Base-by-base conservation (phyloP, 2,329 filamentous ascomycete genomes). In the Claviceps sp. region DNA sequence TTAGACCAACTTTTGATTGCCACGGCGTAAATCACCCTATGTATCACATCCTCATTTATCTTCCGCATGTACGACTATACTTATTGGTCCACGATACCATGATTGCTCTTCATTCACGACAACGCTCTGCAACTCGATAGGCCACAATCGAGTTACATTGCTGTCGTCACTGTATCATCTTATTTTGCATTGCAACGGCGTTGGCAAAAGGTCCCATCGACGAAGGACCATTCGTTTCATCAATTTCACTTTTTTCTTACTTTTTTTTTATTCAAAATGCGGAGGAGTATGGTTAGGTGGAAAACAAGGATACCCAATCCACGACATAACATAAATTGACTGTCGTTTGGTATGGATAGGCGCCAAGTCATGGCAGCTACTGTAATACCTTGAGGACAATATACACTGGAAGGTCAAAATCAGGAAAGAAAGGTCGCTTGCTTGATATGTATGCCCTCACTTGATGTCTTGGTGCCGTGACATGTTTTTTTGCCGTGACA, bases 151-250 rank as follows among this genome's bases (percentile, higher is more conserved):
- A 51, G 55, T 2, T 16, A 24, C 42, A 49, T 44, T 48, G 50
- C 47, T 55, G 44, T 45, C 54, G 61, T 59, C 60, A 62, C 61
- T 71, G 68, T 70, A 71, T 61, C 64, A 67, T 64, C 65, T 67
- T 59, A 58, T 61, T 64, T 59, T 62, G 76, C 76, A 79, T 80
- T 75, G 76, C 77, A 79, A 61, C 66, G 77, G 77, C 77, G 77
- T 80, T 79, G 63, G 67, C 57, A 53, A 63, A 60, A 63, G 68
- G 63, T 62, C 54, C 62, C 58, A 52, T 51, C 3, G 58, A 59
- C 59, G 58, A 57, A 59, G 58, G 61, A 59, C 57, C 54, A 56
- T 58, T 60, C 45, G 57, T 58, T 56, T 62, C 56, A 56, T 60
- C 55, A 48, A 45, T 19, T 48, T 34, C 43, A n/a, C 6, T 47